Conservation (phyloP, 805 yeast genomes). For the Pichia gijzeniarum region DNA sequence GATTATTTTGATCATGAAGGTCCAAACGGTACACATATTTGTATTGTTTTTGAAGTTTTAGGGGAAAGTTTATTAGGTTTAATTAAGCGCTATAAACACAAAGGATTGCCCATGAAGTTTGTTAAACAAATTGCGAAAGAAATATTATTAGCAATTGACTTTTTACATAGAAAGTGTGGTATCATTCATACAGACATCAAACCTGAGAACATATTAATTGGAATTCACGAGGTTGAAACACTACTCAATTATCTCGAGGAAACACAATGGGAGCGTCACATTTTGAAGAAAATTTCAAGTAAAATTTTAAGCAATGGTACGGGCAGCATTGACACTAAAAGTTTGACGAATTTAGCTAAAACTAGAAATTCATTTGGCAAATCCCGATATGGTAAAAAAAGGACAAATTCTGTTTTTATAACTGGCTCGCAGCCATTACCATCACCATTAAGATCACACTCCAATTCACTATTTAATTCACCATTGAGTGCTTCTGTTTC, state of each 20-base stretch:
- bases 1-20: constrained; percentile 86
- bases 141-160: constrained; percentile 48
- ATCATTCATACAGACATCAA: constrained; percentile 71
- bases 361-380: constrained; percentile 24
- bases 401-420: constrained; percentile 49
- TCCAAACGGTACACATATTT: constrained; percentile 86
- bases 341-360: constrained; percentile 10
- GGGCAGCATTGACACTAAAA: constrained; percentile 11
- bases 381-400: constrained; percentile 46
- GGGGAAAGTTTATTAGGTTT: constrained; percentile 90
- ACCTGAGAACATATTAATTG: constrained; percentile 61
- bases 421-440: constrained; percentile 94
- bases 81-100: constrained; percentile 59
- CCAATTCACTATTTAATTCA: constrained; percentile 26
- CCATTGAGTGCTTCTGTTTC: constrained; percentile 12
- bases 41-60: constrained; percentile 95
- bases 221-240: constrained; percentile 47
- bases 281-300: constrained; percentile 25
- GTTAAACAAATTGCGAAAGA: constrained; percentile 57
- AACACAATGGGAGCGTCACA: constrained; percentile 31
- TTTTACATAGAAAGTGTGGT: constrained; percentile 55
- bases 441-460: constrained; percentile 64
- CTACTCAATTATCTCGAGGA: constrained; percentile 41
- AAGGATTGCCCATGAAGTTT: constrained; percentile 43
- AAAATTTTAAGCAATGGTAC: constrained; percentile 17